Evolutionary conservation across 2,329 filamentous ascomycete species (phyloP), one percentile per base, ranked within the genome.

Genomic region (Thelonectria rubi): DNA sequence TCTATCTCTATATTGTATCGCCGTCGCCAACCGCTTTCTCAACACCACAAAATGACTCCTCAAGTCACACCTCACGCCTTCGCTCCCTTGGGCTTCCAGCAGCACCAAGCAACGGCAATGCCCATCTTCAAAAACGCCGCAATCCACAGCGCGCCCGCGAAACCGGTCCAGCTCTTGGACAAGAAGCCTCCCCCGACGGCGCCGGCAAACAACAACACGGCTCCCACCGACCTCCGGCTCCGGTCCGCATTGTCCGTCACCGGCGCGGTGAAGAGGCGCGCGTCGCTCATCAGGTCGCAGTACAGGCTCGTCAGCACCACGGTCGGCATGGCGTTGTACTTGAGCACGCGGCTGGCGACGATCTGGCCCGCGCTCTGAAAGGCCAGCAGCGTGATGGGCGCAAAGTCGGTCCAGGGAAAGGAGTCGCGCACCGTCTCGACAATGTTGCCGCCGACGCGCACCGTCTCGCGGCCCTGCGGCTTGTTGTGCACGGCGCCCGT

Each of bases 241-340:
- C 70, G 58, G 43, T 72, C 70, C 9, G 70, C 67, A 5, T 72
- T 72, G 2, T 71, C 70, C 5, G 60, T 65, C 4, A 71, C 47
- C 0, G 70, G 67, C 0, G 70, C 50, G 1, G 70, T 72, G n/a
- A 72, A 72, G 5, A 72, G 62, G 34, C 56, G 63, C 0, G 70
- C 69, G 9, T 72, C 70, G 48, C 70, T 72, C 67, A 72, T 71
- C 64, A 72, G 52, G 11, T 72, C 70, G 51, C 70, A 72, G 64
- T 72, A 72, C 52, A 72, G 5, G 40, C 70, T 72, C 0, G 70
- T 72, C 55, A 72, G 15, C 14, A 72, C 70, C 40, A 72, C 54
- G 1, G 70, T 72, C 0, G 70, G 70, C 62, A 72, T 72, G 21
- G 65, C 55, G 60, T 72, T 72, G 50, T 68, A 72, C 62, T 70